phyloP scores from a whole-genome alignment of 306 rosid genomes.

The Dryas alaskensis region DNA sequence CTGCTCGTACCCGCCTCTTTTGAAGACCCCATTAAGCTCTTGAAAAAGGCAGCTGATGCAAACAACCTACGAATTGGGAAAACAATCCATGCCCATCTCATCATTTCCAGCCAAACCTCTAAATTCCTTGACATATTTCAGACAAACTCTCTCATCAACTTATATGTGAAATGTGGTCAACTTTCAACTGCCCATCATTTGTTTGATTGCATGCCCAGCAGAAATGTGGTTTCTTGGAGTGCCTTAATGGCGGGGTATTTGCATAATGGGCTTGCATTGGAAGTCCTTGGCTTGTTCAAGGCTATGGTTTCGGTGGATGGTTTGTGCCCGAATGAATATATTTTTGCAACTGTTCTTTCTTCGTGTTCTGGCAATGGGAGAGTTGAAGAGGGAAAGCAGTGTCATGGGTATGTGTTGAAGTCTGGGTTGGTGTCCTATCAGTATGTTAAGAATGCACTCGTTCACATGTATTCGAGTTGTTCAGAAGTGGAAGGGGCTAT shows the following conservation, averaged over 20 bases:
- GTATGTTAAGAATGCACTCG: slow-evolving; percentile 57
- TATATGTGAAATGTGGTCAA: slow-evolving; percentile 43
- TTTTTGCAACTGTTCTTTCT: slow-evolving; percentile 46
- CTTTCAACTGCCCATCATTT: slow-evolving; percentile 37
- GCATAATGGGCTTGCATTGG: slow-evolving; percentile 37
- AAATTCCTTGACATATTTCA: slow-evolving; percentile 20
- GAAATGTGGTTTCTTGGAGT: slow-evolving; percentile 58
- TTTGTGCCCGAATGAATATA: slow-evolving; percentile 42
- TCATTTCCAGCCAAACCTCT: slow-evolving; percentile 30
- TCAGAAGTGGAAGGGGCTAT: slow-evolving; percentile 40
- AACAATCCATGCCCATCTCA: slow-evolving; percentile 50
- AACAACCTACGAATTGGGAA: slow-evolving; percentile 43
- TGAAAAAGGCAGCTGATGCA: slow-evolving; percentile 43
- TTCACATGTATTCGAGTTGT: slow-evolving; percentile 56
- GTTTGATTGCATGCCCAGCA: slow-evolving; percentile 47
- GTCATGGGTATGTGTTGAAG: slow-evolving; percentile 54
- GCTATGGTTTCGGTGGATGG: slow-evolving; percentile 29
- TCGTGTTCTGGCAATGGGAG: slow-evolving; percentile 49
- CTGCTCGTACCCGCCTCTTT: slow-evolving; percentile 11
- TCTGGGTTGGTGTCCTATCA: slow-evolving; percentile 45
- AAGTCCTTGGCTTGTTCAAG: slow-evolving; percentile 47
- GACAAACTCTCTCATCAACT: slow-evolving; percentile 43
- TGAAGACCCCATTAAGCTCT: slow-evolving; percentile 38
- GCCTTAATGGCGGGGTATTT: slow-evolving; percentile 59
- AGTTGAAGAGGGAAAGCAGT: slow-evolving; percentile 58